Evolutionary conservation across 2,329 filamentous ascomycete species (phyloP), one percentile per base, ranked within the genome.

Genomic region (Colletotrichum incanum): DNA sequence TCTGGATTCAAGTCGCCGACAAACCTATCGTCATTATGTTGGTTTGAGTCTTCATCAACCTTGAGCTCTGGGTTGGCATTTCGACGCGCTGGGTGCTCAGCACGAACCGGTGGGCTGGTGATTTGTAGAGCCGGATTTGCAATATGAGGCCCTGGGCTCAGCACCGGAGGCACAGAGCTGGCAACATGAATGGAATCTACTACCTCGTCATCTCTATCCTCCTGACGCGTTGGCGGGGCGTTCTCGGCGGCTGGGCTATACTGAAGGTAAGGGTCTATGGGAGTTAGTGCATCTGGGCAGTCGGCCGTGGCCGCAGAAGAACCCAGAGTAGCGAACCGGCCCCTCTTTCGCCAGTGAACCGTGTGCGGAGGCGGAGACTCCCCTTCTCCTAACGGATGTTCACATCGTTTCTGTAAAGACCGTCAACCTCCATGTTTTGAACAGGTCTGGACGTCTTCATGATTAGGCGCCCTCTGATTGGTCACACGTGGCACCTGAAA

Each of bases 1-100:
- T 77, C 76, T 5, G 76, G 76, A 64, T 75, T 76, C 18, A 77
- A 56, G 54, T 77, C 73, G 18, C 75, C 76, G 28, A 77, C 76
- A 45, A 77, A 77, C 5, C 70, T 54, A 16, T 67, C 70, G 23
- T 72, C 70, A 3, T 72, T 61, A 12, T 70, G 52, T 67, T 73
- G 49, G 69, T 60, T 43, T 54, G 67, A 45, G 65, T 71, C 72
- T 16, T 76, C 64, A 47, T 63, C 61, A 49, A 37, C 43, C 28
- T 39, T 37, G 68, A 23, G 39, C 9, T 58, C 39, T 26, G 41
- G 39, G 18, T n/a, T 63, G 3, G 59, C 9, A 20, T 28, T 62
- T 1, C 9, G 41, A 52, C 31, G 31, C 16, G 41, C 31, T 18
- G 43, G 52, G 8, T 18, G 49, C 11, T 2, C 34, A 11, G 28